Percentiles rank a stretch among this genome's conserved stretches.
phyloP scores from a whole-genome alignment of 176 grass and related monocot species.

The Thinopyrum elongatum region DNA sequence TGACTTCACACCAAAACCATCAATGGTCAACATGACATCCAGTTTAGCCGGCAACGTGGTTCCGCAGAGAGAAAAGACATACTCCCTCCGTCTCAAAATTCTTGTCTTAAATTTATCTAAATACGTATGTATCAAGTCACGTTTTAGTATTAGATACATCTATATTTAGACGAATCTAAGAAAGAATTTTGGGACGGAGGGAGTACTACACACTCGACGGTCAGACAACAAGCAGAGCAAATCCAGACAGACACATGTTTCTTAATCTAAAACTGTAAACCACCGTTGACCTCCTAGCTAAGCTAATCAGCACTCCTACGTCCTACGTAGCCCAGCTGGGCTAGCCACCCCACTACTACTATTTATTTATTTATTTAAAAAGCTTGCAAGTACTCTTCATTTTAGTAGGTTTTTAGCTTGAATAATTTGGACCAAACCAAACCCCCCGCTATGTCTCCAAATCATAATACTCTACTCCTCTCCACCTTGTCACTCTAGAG shows the following conservation, averaged over 20 bases:
- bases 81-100: no score
- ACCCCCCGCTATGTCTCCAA: neutral
- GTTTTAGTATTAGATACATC: no score
- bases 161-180: no score
- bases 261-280: conserved; percentile 25
- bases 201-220: neutral
- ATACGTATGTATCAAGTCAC: no score
- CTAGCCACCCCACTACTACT: neutral
- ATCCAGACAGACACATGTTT: neutral
- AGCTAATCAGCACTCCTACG: neutral
- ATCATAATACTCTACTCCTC: neutral
- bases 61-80: neutral
- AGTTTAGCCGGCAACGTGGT: neutral
- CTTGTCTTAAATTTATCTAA: no score
- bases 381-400: no score
- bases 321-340: neutral
- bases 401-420: neutral
- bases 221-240: neutral
- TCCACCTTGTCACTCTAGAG: conserved; percentile 4
- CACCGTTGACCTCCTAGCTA: conserved; percentile 24
- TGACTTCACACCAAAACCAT: conserved; percentile 1
- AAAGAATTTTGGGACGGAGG: no score
- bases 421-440: neutral
- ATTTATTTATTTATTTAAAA: neutral
- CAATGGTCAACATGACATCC: neutral